These are phyloP conservation scores for Astathelohania contejeani DNA, from an alignment of 371 early-diverging fungal genomes.

Conservation along the genomic window DNA sequence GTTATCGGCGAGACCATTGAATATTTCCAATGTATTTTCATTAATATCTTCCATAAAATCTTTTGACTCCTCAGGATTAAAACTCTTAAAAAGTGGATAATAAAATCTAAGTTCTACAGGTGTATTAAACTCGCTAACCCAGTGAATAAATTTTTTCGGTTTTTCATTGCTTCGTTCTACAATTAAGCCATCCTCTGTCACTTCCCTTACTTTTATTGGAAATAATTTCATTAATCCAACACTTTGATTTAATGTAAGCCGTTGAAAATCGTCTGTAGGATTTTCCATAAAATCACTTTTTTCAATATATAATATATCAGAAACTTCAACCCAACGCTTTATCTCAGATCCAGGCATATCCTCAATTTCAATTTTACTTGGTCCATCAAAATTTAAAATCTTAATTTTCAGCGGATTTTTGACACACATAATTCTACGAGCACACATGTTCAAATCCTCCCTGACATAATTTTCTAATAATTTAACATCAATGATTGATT, in stretches of 20 bases:
- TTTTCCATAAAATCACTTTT: slow-evolving; percentile 70
- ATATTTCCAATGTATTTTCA: slow-evolving; percentile 58
- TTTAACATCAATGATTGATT: slow-evolving; percentile 68
- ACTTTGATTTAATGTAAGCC: slow-evolving; percentile 72
- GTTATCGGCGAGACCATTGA: slow-evolving; percentile 64
- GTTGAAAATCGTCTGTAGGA: slow-evolving; percentile 71
- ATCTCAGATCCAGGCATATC: slow-evolving; percentile 48
- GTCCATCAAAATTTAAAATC: slow-evolving; percentile 55
- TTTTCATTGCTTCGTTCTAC: slow-evolving; percentile 50
- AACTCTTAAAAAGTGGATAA: slow-evolving; percentile 66
- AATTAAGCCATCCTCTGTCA: slow-evolving; percentile 55
- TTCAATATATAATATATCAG: slow-evolving; percentile 73
- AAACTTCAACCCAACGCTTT: slow-evolving; percentile 65
- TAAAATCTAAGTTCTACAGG: slow-evolving; percentile 67
- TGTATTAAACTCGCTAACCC: slow-evolving; percentile 66
- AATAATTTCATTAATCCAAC: slow-evolving; percentile 73
- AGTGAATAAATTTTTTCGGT: slow-evolving; percentile 92
- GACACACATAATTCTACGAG: slow-evolving; percentile 74
- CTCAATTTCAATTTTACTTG: slow-evolving; percentile 42
- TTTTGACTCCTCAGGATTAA: slow-evolving; percentile 64
- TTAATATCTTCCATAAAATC: slow-evolving; percentile 82
- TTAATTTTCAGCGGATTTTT: slow-evolving; percentile 70
- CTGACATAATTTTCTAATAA: slow-evolving; percentile 82
- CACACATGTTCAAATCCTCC: slow-evolving; percentile 71
- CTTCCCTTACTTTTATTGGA: slow-evolving; percentile 65